Percentiles rank a stretch among this genome's conserved stretches.
These are phyloP conservation scores for Vitis labrusca DNA, from an alignment of 164 flowering plant genomes.

Conservation along the genomic window DNA sequence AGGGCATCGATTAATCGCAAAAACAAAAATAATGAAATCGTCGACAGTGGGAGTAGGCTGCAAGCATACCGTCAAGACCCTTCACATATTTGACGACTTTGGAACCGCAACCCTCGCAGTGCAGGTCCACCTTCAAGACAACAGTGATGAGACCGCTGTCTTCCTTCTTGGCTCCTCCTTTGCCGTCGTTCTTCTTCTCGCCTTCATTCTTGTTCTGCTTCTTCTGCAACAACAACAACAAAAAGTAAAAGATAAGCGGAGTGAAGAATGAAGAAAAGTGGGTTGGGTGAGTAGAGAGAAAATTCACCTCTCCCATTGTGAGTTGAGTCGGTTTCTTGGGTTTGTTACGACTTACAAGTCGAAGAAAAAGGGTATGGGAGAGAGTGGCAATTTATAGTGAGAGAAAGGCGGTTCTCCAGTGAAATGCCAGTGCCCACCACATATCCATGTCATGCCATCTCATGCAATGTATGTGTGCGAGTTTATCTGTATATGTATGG, in stretches of 20 bases:
- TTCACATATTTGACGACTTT: constrained; percentile 18
- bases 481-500: no score
- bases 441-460: no score
- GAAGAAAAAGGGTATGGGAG: no score
- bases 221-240: constrained; percentile 11
- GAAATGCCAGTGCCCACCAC: no score
- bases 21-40: neutral
- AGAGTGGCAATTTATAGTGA: no score
- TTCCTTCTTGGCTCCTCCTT: constrained; percentile 5
- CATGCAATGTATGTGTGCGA: no score
- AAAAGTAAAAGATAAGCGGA: neutral
- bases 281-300: neutral
- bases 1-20: no score
- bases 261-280: neutral
- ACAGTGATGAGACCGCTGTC: constrained; percentile 14
- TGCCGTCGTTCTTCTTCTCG: constrained; percentile 12
- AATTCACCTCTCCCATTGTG: constrained; percentile 3
- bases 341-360: neutral
- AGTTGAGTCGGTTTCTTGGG: neutral
- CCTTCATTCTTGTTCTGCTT: constrained; percentile 15
- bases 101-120: constrained; percentile 44
- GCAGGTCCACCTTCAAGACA: constrained; percentile 37
- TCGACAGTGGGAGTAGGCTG: neutral
- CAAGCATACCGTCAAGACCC: constrained; percentile 20
- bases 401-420: no score